Base-by-base conservation (phyloP, 352 stramenopile genomes). In the Pythium plurisporium region DNA sequence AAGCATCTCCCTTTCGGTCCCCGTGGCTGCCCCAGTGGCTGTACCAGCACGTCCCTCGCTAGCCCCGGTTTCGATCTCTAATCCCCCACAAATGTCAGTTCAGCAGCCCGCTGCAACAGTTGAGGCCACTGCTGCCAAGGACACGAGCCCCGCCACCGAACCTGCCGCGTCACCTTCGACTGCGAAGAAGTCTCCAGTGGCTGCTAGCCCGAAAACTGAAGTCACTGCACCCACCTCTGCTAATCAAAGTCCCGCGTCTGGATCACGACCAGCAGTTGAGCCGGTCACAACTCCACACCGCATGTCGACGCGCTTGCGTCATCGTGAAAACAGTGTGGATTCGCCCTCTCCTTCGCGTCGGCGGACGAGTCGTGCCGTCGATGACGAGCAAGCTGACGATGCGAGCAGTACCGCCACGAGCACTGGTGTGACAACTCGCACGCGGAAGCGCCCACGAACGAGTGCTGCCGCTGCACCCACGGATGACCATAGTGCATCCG, bases 401-500 rank as follows among this genome's bases (percentile, higher is more conserved):
- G 38, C 37, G 3, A 3, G 23, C 1, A n/a, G 23, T 2, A 17
- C 50, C 14, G 20, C 25, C 30, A 41, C 26, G 5, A 20, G 42
- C 37, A 40, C 26, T 27, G 38, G 27, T 7, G 38, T 43, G 40
- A 25, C 64, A 44, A 15, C 65, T 4, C 37, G 55, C 25, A 59
- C 33, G 5, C 65, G 66, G 33, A 86, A 87, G 60, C 74, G 74
- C 1, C 59, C 60, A 1, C 68, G 74, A 10, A 25, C 27, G 3
- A 10, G 26, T 26, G 37, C 56, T 27, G 23, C 51, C 3, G 15
- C n/a, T 30, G 34, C 48, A 6, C 70, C 72, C 1, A 78, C 56
- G 17, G 73, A 87, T 44, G 74, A 86, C 2, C 59, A 72, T 8
- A 90, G 80, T 56, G 78, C 67, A 11, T 80, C 68, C 0, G 78